Evolutionary conservation across 768 basidiomycete species (phyloP).

Genomic region (Hirschioporus abietinus): DNA sequence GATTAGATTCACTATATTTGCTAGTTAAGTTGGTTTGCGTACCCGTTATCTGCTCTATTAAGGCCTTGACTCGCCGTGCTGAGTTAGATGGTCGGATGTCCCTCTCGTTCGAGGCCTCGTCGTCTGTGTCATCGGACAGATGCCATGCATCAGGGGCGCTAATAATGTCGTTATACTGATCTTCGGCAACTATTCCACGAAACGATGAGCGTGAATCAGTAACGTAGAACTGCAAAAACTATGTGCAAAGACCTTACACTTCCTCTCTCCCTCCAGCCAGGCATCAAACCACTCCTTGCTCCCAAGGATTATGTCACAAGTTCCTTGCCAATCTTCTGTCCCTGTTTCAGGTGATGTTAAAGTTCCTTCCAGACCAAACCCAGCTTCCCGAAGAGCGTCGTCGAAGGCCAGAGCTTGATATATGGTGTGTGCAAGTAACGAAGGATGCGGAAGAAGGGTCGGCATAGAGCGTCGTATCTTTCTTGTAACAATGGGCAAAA

Average conservation of each 20-base stretch:
- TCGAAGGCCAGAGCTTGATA: slow-evolving; percentile 92
- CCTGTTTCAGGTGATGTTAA: slow-evolving; percentile 27
- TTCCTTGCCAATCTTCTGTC: slow-evolving; percentile 56
- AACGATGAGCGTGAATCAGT: slow-evolving; percentile 3
- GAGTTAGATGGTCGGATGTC: slow-evolving; percentile 74
- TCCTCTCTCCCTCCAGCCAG: slow-evolving; percentile 87
- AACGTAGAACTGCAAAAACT: neutral
- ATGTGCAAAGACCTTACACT: slow-evolving; percentile 50
- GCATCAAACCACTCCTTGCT: slow-evolving; percentile 84
- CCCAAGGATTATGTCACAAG: slow-evolving; percentile 77
- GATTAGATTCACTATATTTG: neutral
- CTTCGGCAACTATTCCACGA: slow-evolving; percentile 64
- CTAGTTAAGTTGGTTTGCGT: slow-evolving; percentile 13
- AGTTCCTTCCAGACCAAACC: slow-evolving; percentile 58
- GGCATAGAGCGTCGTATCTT: slow-evolving; percentile 77
- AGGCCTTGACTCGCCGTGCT: slow-evolving; percentile 72
- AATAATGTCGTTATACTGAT: slow-evolving; percentile 83
- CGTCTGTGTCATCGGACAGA: slow-evolving; percentile 61
- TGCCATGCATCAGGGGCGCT: slow-evolving; percentile 80
- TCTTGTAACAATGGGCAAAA: slow-evolving; percentile 70
- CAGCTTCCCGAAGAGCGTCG: slow-evolving; percentile 64
- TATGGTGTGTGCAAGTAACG: slow-evolving; percentile 90
- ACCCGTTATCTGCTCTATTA: slow-evolving; percentile 93
- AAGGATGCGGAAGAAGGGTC: slow-evolving; percentile 65
- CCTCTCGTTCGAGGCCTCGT: slow-evolving; percentile 27